Evolutionary conservation across 129 eudicot species (phyloP), one percentile per base, ranked within the genome.

Genomic region (Ambrosia artemisiifolia): DNA sequence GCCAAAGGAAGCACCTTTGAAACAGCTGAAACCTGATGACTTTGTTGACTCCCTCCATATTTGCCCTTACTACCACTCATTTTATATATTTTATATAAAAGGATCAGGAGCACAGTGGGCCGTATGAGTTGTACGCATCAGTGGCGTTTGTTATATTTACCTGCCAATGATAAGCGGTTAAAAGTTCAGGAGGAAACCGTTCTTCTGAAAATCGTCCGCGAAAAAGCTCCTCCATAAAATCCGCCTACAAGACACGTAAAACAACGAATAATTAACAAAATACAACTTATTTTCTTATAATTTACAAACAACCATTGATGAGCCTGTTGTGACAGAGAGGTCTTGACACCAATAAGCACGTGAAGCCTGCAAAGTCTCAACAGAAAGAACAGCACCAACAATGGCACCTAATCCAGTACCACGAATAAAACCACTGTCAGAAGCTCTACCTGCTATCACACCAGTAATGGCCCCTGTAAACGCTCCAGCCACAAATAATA

Each of bases 371-470:
- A 88, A 65, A 65, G 85, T 69, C 71, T 88, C 94, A 10, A 82
- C 78, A 69, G 80, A 82, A 3, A 88, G 82, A 71, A 85, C 65
- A 60, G 90, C 85, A 5, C 94, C 94, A 54, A 90, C 90, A 80
- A 88, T 68, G 35, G 89, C 89, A 67, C 88, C 89, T 1, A 87
- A 32, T 69, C 82, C 88, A 61, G 83, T 85, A 69, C 93, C 89
- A 66, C 85, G 85, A 14, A 87, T 75, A 47, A 85, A 74, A 40
- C 93, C 93, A 7, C 74, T 50, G 57, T 82, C 78, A 70, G 93
- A 87, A 82, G 85, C 88, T 79, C 82, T 79, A 35, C 88, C 87
- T 16, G 93, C 89, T 76, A 84, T 47, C 14, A 87, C 87, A 28
- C 93, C 93, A 11, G 89, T 77, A 11, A 87, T 30, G 18, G 80